phyloP scores from a whole-genome alignment of 2,329 filamentous ascomycete genomes.

The Exophiala spinifera region DNA sequence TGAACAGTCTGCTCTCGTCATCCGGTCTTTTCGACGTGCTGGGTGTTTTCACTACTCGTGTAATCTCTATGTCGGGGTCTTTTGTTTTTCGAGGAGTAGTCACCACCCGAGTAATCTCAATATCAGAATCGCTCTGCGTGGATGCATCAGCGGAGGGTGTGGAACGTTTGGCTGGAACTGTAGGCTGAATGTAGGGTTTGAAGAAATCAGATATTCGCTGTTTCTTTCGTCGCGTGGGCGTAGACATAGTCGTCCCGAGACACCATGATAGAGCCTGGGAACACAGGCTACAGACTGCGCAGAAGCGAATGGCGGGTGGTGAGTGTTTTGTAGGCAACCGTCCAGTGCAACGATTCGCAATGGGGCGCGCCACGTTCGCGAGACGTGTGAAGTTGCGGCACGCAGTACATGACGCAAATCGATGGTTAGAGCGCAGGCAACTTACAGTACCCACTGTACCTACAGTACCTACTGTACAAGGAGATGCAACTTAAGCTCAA shows the following conservation, averaged over 20 bases:
- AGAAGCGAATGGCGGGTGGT: too few relatives aligned
- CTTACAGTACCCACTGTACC: too few relatives aligned
- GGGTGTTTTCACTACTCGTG: slow-evolving; percentile 8
- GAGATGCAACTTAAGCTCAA: too few relatives aligned
- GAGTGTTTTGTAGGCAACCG: too few relatives aligned
- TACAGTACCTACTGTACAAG: too few relatives aligned
- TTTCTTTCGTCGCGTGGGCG: slow-evolving; percentile 15
- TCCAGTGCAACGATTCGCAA: too few relatives aligned
- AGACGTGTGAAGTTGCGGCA: slow-evolving; percentile 1
- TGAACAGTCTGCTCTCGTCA: slow-evolving; percentile 3
- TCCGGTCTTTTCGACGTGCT: slow-evolving; percentile 1
- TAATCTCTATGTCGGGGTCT: neutral
- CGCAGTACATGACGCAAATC: neutral
- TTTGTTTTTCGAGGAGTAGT: slow-evolving; percentile 13
- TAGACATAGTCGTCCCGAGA: slow-evolving; percentile 10
- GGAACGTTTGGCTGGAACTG: slow-evolving; percentile 29
- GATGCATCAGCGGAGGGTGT: slow-evolving; percentile 18
- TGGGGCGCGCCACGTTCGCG: neutral
- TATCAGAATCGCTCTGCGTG: neutral
- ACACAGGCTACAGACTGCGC: neutral
- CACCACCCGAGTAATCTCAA: neutral
- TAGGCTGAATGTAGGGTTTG: slow-evolving; percentile 36
- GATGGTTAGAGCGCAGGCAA: too few relatives aligned
- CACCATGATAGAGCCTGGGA: too few relatives aligned
- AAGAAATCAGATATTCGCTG: slow-evolving; percentile 43